Base-by-base conservation (phyloP, 2,329 filamentous ascomycete genomes). In the Tympanopsis confertula region DNA sequence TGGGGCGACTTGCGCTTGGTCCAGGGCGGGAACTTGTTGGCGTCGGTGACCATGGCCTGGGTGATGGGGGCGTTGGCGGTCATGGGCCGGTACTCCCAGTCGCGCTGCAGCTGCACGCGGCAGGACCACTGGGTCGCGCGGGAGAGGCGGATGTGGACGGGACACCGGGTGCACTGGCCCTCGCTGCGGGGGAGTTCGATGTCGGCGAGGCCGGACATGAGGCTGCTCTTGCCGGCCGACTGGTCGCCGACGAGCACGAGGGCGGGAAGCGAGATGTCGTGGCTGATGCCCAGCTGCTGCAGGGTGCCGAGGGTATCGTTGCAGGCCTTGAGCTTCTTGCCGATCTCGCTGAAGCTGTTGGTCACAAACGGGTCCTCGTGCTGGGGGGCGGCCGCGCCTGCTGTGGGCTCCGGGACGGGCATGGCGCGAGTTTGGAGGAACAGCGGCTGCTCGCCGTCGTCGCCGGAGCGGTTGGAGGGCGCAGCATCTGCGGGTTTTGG, bases 221-320 rank as follows among this genome's bases (percentile, higher is more conserved):
- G 0, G 79, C 22, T 26, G n/a, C 22, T 86, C 52, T 94, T 94
- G 0, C 87, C 88, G 0, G 86, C 82, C 1, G 76, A 84, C 50
- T 94, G 87, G 36, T 94, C 86, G 0, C 87, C 87, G 0, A 94
- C 76, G 0, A 94, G 73, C 4, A 89, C 82, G 7, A 93, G 76
- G 46, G 86, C 85, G 0, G 87, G 86, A 0, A 94, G 62, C 0
- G 74, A 72, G 0, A 86, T 72, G 4, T 77, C 71, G 14, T 82
- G 74, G 36, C 82, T 77, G 1, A 94, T 77, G 0, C 82, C 84
- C 0, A 89, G 68, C 4, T 78, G 69, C 37, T 85, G 75, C 0
- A 94, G 69, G 35, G 81, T 72, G 3, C 73, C 74, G 0, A 86
- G 69, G 0, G 74, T 73, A 35, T 82, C 67, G 2, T 86, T 78